phyloP scores from a whole-genome alignment of 768 basidiomycete species.

The Paxillus involutus region DNA sequence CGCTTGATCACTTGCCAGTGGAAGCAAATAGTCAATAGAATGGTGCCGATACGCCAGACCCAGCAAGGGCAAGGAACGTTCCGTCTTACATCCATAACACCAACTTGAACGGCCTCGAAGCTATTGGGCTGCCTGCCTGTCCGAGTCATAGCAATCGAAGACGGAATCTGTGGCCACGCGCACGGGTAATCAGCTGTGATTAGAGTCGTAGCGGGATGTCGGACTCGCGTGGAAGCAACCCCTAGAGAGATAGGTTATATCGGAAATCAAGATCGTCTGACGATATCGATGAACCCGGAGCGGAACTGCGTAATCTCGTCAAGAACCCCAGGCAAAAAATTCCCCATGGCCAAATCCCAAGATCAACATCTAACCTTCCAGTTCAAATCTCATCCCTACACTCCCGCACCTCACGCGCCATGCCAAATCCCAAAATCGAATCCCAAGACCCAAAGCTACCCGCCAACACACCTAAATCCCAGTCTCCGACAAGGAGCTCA shows the following conservation, averaged over 20 bases:
- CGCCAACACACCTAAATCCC: background rate
- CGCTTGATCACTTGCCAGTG: too few relatives aligned
- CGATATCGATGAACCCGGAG: background rate
- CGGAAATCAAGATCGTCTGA: slow-evolving; percentile 4
- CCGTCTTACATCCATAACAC: too few relatives aligned
- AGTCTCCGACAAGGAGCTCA: slow-evolving; percentile 2
- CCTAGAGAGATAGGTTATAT: background rate
- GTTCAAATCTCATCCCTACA: background rate
- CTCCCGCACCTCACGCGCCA: background rate
- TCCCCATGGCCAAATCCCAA: background rate
- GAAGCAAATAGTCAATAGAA: too few relatives aligned
- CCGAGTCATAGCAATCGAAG: too few relatives aligned
- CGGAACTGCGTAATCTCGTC: background rate
- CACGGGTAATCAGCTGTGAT: too few relatives aligned
- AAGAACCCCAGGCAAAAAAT: background rate
- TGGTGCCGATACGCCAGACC: too few relatives aligned
- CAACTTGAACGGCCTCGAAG: too few relatives aligned
- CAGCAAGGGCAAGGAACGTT: too few relatives aligned
- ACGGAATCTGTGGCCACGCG: too few relatives aligned
- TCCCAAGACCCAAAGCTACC: slow-evolving; percentile 1
- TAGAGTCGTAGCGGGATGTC: too few relatives aligned
- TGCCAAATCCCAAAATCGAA: slow-evolving; percentile 2
- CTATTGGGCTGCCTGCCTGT: too few relatives aligned
- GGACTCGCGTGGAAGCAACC: too few relatives aligned
- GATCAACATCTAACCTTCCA: background rate